Evolutionary conservation across 192 early-diverging fungal species (phyloP).

Genomic region (Umbelopsis sp.): DNA sequence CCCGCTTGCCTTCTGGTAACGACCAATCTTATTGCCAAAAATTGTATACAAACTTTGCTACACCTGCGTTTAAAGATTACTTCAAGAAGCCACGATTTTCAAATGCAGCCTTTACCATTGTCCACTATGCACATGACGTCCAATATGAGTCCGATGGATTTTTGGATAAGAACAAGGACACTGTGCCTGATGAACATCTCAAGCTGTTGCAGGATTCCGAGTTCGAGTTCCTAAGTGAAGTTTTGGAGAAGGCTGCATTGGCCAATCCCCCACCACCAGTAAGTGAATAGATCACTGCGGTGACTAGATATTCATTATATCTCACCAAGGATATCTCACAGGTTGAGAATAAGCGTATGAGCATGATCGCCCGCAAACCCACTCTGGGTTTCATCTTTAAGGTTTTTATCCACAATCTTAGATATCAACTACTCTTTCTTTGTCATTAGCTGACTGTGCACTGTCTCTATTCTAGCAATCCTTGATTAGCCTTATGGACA

Average conservation of each 20-base stretch:
- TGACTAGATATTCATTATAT: background rate
- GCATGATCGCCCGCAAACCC: conserved; percentile 69
- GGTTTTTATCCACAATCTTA: background rate
- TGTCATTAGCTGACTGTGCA: background rate
- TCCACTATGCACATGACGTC: conserved; percentile 96
- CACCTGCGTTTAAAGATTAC: conserved; percentile 62
- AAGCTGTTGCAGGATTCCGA: conserved; percentile 74
- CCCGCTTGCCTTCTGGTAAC: conserved; percentile 80
- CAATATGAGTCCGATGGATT: conserved; percentile 95
- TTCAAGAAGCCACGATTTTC: conserved; percentile 95
- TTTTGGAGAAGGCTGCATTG: conserved; percentile 60
- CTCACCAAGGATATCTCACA: background rate
- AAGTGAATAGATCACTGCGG: background rate
- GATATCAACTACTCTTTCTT: background rate
- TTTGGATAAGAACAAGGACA: conserved; percentile 99
- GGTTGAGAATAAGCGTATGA: conserved; percentile 48
- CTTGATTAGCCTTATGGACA: conserved; percentile 92
- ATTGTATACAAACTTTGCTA: conserved; percentile 83
- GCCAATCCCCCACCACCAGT: conserved; percentile 41
- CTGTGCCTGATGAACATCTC: conserved; percentile 93
- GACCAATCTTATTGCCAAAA: conserved; percentile 87
- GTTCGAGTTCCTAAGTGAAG: conserved; percentile 81
- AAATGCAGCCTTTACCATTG: conserved; percentile 86
- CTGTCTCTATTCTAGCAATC: conserved; percentile 48
- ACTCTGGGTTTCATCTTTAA: conserved; percentile 98